Percentiles rank a stretch among this genome's conserved stretches.
Evolutionary conservation across 2,329 filamentous ascomycete species (phyloP).

Genomic region (Nemania sp.): DNA sequence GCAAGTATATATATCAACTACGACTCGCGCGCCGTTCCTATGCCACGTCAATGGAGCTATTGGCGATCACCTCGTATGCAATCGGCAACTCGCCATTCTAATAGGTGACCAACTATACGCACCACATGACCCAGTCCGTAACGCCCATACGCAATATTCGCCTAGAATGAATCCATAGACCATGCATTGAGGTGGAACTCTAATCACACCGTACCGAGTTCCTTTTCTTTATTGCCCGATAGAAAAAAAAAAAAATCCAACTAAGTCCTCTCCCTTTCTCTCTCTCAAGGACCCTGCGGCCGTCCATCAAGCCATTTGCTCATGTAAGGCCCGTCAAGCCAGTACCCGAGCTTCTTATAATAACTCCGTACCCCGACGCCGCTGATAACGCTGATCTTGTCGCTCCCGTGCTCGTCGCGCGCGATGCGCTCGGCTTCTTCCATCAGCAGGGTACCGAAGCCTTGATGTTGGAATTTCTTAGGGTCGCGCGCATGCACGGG

Average conservation of each 20-base stretch:
- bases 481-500: conserved; percentile 95
- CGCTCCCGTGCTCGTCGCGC: conserved; percentile 90
- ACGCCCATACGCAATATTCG: too few relatives aligned
- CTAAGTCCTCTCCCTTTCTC: background rate
- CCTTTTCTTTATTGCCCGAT: background rate
- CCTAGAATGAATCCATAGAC: too few relatives aligned
- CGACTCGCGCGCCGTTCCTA: too few relatives aligned
- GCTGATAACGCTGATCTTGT: conserved; percentile 97
- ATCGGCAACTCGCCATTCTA: too few relatives aligned
- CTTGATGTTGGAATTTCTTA: conserved; percentile 97
- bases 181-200: too few relatives aligned
- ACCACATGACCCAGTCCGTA: too few relatives aligned
- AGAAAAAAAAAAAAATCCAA: background rate
- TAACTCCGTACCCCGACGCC: conserved; percentile 96
- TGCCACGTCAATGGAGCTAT: too few relatives aligned
- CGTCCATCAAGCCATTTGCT: conserved; percentile 72
- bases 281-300: conserved; percentile 38
- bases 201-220: too few relatives aligned
- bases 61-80: too few relatives aligned
- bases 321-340: conserved; percentile 90
- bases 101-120: too few relatives aligned
- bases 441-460: conserved; percentile 96
- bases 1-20: too few relatives aligned
- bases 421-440: conserved; percentile 97
- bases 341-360: conserved; percentile 92